Conservation (phyloP, 2,329 filamentous ascomycete genomes). For the Sporothrix luriei region DNA sequence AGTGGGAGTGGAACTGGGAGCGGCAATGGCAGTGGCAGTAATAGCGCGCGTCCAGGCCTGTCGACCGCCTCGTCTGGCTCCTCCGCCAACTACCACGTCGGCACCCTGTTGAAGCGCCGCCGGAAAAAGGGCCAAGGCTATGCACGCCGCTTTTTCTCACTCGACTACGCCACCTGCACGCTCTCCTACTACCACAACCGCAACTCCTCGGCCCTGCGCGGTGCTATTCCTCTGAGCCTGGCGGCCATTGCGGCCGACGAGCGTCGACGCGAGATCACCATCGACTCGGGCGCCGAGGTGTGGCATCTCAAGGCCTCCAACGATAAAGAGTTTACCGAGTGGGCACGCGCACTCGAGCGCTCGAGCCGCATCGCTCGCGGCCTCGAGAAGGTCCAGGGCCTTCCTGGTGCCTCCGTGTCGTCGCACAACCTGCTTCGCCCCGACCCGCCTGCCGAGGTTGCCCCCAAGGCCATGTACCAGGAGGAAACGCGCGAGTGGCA, state of each 20-base stretch:
- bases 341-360: slow-evolving; percentile 82
- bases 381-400: slow-evolving; percentile 44
- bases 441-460: slow-evolving; percentile 37
- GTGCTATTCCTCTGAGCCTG: slow-evolving; percentile 87
- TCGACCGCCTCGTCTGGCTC: slow-evolving; percentile 29
- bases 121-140: slow-evolving; percentile 93
- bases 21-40: no score
- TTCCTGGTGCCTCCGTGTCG: neutral
- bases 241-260: slow-evolving; percentile 91
- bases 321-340: slow-evolving; percentile 80
- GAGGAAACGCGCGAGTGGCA: slow-evolving; percentile 83
- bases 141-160: slow-evolving; percentile 89
- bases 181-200: slow-evolving; percentile 95
- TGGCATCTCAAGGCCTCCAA: slow-evolving; percentile 90
- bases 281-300: slow-evolving; percentile 94
- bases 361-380: slow-evolving; percentile 70
- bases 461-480: slow-evolving; percentile 44
- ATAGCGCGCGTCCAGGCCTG: slow-evolving; percentile 9
- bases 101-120: slow-evolving; percentile 82
- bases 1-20: no score
- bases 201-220: slow-evolving; percentile 87
- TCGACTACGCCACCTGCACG: slow-evolving; percentile 92
- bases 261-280: slow-evolving; percentile 85
- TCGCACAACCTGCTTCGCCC: slow-evolving; percentile 8
- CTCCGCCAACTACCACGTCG: slow-evolving; percentile 70